phyloP scores from a whole-genome alignment of 2,329 filamentous ascomycete species.

The Arachnomyces sp. region DNA sequence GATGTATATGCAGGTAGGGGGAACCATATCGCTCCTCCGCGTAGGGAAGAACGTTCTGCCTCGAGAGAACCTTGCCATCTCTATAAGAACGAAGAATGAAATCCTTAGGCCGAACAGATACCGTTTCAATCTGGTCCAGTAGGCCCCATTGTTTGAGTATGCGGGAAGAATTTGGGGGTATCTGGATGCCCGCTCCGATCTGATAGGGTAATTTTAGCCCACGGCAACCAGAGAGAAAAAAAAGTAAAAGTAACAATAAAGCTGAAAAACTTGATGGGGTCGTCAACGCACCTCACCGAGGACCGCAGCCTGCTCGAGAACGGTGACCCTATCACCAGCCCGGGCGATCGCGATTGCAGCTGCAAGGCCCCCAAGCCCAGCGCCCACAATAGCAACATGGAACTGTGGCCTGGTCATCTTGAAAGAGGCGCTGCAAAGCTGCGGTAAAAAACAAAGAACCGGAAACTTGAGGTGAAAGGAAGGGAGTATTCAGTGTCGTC shows the following conservation, averaged over 20 bases:
- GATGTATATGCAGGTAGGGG: slow-evolving; percentile 44
- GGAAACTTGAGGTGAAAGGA: no score
- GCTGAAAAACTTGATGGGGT: slow-evolving; percentile 4
- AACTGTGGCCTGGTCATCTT: background rate
- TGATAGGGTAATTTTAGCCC: slow-evolving; percentile 7
- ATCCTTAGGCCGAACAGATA: slow-evolving; percentile 22
- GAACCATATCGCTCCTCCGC: slow-evolving; percentile 21
- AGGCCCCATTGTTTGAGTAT: slow-evolving; percentile 24
- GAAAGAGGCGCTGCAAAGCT: no score
- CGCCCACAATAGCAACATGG: slow-evolving; percentile 15
- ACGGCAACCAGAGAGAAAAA: no score
- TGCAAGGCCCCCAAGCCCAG: slow-evolving; percentile 16
- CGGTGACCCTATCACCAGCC: slow-evolving; percentile 14
- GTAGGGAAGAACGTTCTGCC: slow-evolving; percentile 18
- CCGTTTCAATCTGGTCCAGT: slow-evolving; percentile 17
- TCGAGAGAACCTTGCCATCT: slow-evolving; percentile 23
- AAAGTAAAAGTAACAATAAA: no score
- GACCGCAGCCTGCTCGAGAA: slow-evolving; percentile 30
- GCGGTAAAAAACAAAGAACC: no score
- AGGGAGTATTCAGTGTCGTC: no score
- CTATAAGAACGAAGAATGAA: slow-evolving; percentile 24
- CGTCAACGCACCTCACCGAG: slow-evolving; percentile 29
- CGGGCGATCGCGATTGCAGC: slow-evolving; percentile 14
- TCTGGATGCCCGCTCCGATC: slow-evolving; percentile 28
- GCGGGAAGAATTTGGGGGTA: slow-evolving; percentile 24